phyloP scores from a whole-genome alignment of 2,329 filamentous ascomycete genomes.

The Macrophomina phaseolina region DNA sequence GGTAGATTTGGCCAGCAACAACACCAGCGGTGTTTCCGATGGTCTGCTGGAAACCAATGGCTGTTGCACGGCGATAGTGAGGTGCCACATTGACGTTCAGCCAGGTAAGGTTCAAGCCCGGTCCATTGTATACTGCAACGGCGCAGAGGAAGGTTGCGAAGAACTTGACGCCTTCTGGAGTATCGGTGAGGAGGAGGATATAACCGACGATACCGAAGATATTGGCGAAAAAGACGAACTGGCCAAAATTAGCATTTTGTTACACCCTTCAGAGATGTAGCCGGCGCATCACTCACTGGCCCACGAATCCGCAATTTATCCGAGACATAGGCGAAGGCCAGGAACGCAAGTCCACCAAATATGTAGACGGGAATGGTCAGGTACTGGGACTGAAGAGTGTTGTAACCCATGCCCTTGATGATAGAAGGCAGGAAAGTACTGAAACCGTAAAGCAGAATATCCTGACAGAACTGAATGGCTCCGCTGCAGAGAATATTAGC shows the following conservation, averaged over 20 bases:
- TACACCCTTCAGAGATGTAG: neutral
- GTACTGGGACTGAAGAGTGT: constrained; percentile 58
- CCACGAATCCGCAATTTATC: constrained; percentile 46
- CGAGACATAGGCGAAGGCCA: constrained; percentile 53
- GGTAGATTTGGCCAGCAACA: constrained; percentile 55
- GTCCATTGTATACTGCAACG: constrained; percentile 35
- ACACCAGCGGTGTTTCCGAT: constrained; percentile 57
- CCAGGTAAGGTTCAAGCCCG: constrained; percentile 56
- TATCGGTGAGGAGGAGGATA: constrained; percentile 30
- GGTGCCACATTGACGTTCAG: constrained; percentile 55
- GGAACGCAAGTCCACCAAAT: constrained; percentile 54
- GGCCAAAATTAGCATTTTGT: neutral
- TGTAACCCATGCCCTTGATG: constrained; percentile 58
- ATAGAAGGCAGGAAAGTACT: constrained; percentile 65
- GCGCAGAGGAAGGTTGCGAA: constrained; percentile 36
- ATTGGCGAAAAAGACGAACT: constrained; percentile 30
- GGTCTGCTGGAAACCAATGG: constrained; percentile 54
- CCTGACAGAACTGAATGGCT: constrained; percentile 58
- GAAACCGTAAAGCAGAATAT: constrained; percentile 63
- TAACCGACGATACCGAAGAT: constrained; percentile 34
- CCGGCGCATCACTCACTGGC: constrained; percentile 8
- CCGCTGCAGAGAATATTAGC: constrained; percentile 37
- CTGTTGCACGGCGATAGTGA: constrained; percentile 56
- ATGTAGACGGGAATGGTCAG: constrained; percentile 64
- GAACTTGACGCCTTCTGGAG: constrained; percentile 31